Evolutionary conservation across 768 basidiomycete genomes (phyloP).

Genomic region (Pluteus cervinus): DNA sequence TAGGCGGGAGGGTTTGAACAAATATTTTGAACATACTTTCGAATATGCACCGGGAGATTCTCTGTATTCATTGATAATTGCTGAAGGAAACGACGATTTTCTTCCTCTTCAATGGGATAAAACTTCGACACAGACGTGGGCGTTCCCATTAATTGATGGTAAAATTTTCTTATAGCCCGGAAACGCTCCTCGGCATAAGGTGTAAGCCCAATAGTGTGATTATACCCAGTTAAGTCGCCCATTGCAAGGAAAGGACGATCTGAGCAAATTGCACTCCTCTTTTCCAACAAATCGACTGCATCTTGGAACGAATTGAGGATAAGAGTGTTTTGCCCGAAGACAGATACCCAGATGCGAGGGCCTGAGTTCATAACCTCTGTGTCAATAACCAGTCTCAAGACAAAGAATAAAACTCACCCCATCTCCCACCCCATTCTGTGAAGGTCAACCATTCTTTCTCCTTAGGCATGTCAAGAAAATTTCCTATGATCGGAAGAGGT

Average conservation of each 20-base stretch:
- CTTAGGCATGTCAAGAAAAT: not conserved
- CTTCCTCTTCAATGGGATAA: slow-evolving; percentile 30
- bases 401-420: slow-evolving; percentile 18
- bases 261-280: slow-evolving; percentile 47
- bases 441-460: slow-evolving; percentile 17
- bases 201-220: slow-evolving; percentile 26
- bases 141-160: slow-evolving; percentile 36
- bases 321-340: slow-evolving; percentile 19
- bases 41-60: slow-evolving; percentile 25
- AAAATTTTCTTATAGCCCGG: slow-evolving; percentile 32
- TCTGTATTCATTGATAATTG: slow-evolving; percentile 27
- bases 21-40: slow-evolving; percentile 22
- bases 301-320: slow-evolving; percentile 34
- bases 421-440: slow-evolving; percentile 35
- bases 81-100: slow-evolving; percentile 33
- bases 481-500: slow-evolving; percentile 1
- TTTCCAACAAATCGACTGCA: slow-evolving; percentile 46
- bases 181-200: slow-evolving; percentile 36
- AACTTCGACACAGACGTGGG: slow-evolving; percentile 28
- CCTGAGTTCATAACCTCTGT: not conserved
- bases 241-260: slow-evolving; percentile 43
- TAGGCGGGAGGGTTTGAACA: not conserved
- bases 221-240: slow-evolving; percentile 38
- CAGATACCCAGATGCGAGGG: slow-evolving; percentile 2
- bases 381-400: not conserved